Conservation (phyloP, 306 rosid genomes). For the Gastrolobium bilobum region DNA sequence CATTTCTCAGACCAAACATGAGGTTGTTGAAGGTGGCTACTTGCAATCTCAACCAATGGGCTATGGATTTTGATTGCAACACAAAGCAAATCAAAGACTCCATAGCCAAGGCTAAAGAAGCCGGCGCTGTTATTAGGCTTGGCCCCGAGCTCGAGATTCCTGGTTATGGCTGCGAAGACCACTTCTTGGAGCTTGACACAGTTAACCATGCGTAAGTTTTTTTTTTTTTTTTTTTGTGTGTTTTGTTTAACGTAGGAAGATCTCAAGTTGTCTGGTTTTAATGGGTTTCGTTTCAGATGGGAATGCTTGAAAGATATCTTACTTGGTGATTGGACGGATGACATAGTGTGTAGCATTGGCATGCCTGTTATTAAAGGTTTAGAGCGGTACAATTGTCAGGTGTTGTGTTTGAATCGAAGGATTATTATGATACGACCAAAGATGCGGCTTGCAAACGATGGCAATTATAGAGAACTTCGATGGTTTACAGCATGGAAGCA, state of each 20-base stretch:
- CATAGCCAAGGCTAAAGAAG: slow-evolving; percentile 66
- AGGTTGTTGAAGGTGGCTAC: slow-evolving; percentile 93
- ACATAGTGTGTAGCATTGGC: slow-evolving; percentile 90
- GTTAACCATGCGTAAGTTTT: slow-evolving; percentile 71
- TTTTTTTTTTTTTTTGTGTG: not conserved
- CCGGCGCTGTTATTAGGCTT: slow-evolving; percentile 84
- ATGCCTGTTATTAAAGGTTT: slow-evolving; percentile 90
- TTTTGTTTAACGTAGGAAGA: not conserved
- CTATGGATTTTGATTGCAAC: slow-evolving; percentile 93
- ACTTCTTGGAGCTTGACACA: slow-evolving; percentile 95
- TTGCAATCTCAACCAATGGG: slow-evolving; percentile 97
- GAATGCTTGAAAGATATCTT: slow-evolving; percentile 86
- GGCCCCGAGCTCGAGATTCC: slow-evolving; percentile 97
- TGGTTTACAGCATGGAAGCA: slow-evolving; percentile 98
- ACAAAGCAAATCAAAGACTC: slow-evolving; percentile 76
- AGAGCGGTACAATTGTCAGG: slow-evolving; percentile 93
- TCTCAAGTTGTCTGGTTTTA: not conserved
- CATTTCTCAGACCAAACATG: slow-evolving; percentile 36
- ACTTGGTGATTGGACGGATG: slow-evolving; percentile 90
- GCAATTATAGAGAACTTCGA: slow-evolving; percentile 93
- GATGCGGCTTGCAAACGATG: slow-evolving; percentile 98
- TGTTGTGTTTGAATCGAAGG: slow-evolving; percentile 77
- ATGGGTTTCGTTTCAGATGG: slow-evolving; percentile 74
- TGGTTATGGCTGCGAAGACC: slow-evolving; percentile 98
- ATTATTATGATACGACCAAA: slow-evolving; percentile 90